Percentiles rank a stretch among this genome's conserved stretches.
Evolutionary conservation across 2,329 filamentous ascomycete genomes (phyloP).

Genomic region (Fusarium nanum): DNA sequence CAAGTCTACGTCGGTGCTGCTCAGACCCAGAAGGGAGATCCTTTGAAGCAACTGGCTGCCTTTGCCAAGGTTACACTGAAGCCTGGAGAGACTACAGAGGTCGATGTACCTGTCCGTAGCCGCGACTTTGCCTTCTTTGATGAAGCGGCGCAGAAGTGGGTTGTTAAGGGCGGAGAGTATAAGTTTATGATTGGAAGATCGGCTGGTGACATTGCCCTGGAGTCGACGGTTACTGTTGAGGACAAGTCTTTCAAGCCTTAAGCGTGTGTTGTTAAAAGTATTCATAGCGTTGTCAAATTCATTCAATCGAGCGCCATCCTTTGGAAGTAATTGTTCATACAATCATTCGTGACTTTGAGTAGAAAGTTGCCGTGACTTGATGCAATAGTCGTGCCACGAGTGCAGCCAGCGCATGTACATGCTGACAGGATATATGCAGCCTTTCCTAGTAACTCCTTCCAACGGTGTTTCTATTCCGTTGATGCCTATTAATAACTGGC

Average conservation of each 20-base stretch:
- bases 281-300: conserved; percentile 13
- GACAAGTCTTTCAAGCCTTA: conserved; percentile 39
- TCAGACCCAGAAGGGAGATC: conserved; percentile 35
- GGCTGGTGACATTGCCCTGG: conserved; percentile 42
- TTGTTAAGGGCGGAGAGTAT: conserved; percentile 46
- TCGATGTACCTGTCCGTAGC: conserved; percentile 39
- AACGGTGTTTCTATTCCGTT: background rate
- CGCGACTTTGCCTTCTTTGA: conserved; percentile 49
- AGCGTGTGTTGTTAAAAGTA: background rate
- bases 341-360: background rate
- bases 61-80: conserved; percentile 68
- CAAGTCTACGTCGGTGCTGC: conserved; percentile 62
- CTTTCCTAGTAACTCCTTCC: accelerated
- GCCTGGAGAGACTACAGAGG: conserved; percentile 43
- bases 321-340: background rate
- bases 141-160: conserved; percentile 45
- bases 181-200: conserved; percentile 47
- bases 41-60: conserved; percentile 72
- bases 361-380: background rate
- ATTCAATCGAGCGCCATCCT: background rate
- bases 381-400: background rate
- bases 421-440: no score
- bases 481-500: background rate
- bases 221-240: conserved; percentile 35
- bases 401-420: background rate